Base-by-base conservation (phyloP, 2,329 filamentous ascomycete genomes). In the Hymenoscyphus scutula region DNA sequence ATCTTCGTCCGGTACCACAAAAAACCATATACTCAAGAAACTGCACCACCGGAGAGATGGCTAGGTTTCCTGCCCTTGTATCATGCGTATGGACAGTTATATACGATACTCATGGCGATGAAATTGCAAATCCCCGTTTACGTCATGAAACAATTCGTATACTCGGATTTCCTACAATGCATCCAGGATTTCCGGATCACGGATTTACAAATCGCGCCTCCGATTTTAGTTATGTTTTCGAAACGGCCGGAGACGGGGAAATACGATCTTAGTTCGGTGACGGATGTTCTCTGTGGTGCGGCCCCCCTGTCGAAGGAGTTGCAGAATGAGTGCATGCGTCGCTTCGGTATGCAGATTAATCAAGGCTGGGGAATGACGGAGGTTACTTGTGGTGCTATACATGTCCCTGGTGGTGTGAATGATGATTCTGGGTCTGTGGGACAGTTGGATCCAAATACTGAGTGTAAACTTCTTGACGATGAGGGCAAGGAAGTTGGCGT, bases 351-450 rank as follows among this genome's bases (percentile, higher is more conserved):
- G 25, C 73, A 75, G 51, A 74, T 81, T 30, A 75, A 74, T 71
- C 84, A 85, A 67, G 84, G 82, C 1, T 86, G 83, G 80, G 85
- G 85, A 3, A 86, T 87, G 84, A 87, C 85, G 0, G 85, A 87
- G 72, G 2, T 76, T 74, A 5, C 77, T 73, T 80, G 79, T 63
- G 75, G 79, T 3, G 78, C 77, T 0, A 77, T 79, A 56, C 77
- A 79, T 56, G 71, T 67, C 3, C 65, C 73, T 0, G 67, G 72
- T 37, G 76, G 78, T 54, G 61, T 63, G 0, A 45, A 75, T 59
- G 76, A 77, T 60, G 71, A 76, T 41, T 78, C 76, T 13, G 80
- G 80, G 2, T 78, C 76, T 53, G 83, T 86, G 0, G 84, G 85
- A 5, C 74, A 81, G 65, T 72, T 87, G 32, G 71, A 79, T 57